Evolutionary conservation across 768 basidiomycete species (phyloP), one percentile per base, ranked within the genome.

Genomic region (Lentinula raphanica): DNA sequence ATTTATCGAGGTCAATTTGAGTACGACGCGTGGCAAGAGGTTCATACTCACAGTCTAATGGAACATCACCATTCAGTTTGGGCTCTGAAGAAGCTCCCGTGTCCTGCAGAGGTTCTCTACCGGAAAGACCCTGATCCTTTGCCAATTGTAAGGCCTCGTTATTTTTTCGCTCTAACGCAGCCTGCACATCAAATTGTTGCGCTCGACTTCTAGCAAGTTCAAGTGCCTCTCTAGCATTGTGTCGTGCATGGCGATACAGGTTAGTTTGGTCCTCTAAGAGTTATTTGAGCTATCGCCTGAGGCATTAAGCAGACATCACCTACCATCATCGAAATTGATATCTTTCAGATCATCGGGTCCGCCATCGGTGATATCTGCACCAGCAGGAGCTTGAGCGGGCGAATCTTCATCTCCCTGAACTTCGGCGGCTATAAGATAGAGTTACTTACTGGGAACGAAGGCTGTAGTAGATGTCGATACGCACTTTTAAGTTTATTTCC

Each of bases 401-500:
- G 64, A 63, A 50, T 79, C 79, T 0, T 65, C 70, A 12, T 77
- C 76, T 6, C 88, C 89, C 72, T 92, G 86, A 44, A 90, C 79
- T 66, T 92, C 89, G 48, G 86, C 82, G 35, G 91, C 91, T 93
- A 63, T 32, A 58, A 39, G 70, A 59, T 58, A 12, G 12, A 46
- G 19, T 54, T 35, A 59, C 49, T 59, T 54, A 62, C 54, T 57
- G 63, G 63, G 49, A 60, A 42, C 27, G 58, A 55, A 51, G 48
- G 50, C 12, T 55, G 27, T 45, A 32, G 36, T 46, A 19, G 36
- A 31, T 35, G 9, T 40, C 5, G 36, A 39, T 35, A 73, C 86
- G 65, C 71, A 92, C 91, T 93, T 71, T 92, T 92, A 54, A 93
- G 81, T 74, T 98, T 98, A 73, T 87, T 97, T 31, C 96, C 96